phyloP scores from a whole-genome alignment of 768 basidiomycete genomes.

The Termitomyces eurrhizus region DNA sequence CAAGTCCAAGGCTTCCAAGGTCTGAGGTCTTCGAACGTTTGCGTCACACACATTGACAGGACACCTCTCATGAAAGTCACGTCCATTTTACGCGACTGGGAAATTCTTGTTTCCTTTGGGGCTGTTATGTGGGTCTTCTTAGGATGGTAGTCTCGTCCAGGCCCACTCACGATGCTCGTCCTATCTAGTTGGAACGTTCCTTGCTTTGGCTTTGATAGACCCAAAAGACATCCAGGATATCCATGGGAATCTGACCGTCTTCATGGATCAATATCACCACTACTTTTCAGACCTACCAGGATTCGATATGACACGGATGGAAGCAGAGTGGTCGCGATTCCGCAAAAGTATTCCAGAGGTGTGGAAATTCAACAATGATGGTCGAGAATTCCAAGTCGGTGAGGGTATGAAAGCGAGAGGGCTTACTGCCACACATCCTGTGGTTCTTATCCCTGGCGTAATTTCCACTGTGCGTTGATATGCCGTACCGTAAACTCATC shows the following conservation, averaged over 20 bases:
- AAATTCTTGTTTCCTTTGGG: conserved; percentile 73
- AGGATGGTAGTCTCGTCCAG: neutral
- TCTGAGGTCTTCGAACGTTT: neutral
- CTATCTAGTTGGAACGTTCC: conserved; percentile 55
- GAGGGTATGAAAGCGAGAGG: conserved; percentile 62
- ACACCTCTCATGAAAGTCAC: conserved; percentile 17
- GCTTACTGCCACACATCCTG: conserved; percentile 67
- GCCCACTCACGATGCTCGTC: conserved; percentile 2
- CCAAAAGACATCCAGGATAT: conserved; percentile 65
- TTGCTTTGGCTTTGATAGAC: conserved; percentile 65
- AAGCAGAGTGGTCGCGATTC: conserved; percentile 67
- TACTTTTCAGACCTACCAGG: conserved; percentile 59
- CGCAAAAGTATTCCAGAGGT: conserved; percentile 70
- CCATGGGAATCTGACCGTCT: conserved; percentile 59
- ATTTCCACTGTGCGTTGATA: conserved; percentile 68
- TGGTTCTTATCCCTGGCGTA: conserved; percentile 86
- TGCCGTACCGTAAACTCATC: neutral
- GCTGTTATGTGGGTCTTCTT: conserved; percentile 45
- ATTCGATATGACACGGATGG: conserved; percentile 64
- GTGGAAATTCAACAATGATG: conserved; percentile 79
- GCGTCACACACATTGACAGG: neutral
- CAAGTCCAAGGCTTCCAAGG: conserved; percentile 22
- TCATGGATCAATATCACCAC: conserved; percentile 71
- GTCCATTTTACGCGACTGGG: conserved; percentile 29
- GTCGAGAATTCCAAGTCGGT: conserved; percentile 77